Base-by-base conservation (phyloP, 805 yeast species). In the Wickerhamomyces ciferrii region DNA sequence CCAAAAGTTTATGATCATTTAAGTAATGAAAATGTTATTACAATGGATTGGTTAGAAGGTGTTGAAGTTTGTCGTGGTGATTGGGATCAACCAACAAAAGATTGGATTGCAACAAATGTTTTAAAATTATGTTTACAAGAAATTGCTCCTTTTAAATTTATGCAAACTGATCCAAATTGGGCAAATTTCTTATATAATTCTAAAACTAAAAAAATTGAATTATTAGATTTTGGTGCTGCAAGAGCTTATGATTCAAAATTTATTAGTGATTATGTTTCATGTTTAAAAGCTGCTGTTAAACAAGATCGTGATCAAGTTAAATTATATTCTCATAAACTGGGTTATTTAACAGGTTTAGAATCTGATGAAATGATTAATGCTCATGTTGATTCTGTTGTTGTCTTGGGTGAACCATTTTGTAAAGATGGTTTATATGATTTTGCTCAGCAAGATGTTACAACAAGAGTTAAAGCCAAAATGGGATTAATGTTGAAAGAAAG, bases 161-260 rank as follows among this genome's bases (percentile, higher is more conserved):
- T 94, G 99, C 99, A 94, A 68, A 92, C 98, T 1, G 99, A 94
- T 68, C 99, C 99, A 43, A 94, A 94, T 65, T 94, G 99, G 99
- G 97, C 99, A 40, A 94, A 94, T 65, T 94, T 94, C 68, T 68
- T 94, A 49, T 90, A 87, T 69, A 90, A 94, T 60, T 72, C 72
- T 31, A 55, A 69, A n/a, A 81, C 90, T 2, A 67, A 77, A 23
- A 81, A 84, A 63, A 80, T 94, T 47, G 97, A 92, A 65, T 71
- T 94, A 46, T 70, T 94, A 44, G 99, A 94, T 68, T 94, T 94
- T 67, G 99, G 99, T 42, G 98, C 99, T 1, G 84, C 97, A 6
- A 76, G 98, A 52, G 86, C 80, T 29, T 94, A 81, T 63, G 71
- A 79, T 20, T 77, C 74, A 36, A 78, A 77, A 17, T 94, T 94